Evolutionary conservation across 371 early-diverging fungal species (phyloP), one percentile per base, ranked within the genome.

Genomic region (Syncephalastrum monosporum): DNA sequence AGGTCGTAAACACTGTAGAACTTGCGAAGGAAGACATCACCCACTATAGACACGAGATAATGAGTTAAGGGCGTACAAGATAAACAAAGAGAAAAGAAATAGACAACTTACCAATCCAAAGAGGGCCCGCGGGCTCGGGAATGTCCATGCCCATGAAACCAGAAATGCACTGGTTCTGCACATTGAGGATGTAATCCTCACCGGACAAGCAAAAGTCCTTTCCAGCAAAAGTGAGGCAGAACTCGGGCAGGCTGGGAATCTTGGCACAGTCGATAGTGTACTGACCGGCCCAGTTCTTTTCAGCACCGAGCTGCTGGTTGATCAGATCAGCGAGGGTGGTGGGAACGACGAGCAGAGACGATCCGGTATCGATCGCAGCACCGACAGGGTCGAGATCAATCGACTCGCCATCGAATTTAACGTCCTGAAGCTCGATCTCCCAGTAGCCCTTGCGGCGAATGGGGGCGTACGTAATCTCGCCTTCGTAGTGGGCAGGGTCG

Each of bases 81-180:
- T 33, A 10, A 46, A 24, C 43, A 52, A 42, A 55, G 3, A 12
- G 17, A 15, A 16, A 15, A 33, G 14, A 25, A 17, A 15, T 41
- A 25, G 13, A 33, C 47, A 38, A 50, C 50, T 50, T 66, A 66
- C 66, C 55, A 50, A 77, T 77, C 78, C 78, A 77, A 54, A 77
- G 68, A 43, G 74, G 72, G 19, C 75, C 75, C 41, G 82, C 72
- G 23, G 85, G 84, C 61, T 74, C 84, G 33, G 89, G 89, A 62
- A 91, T 85, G 59, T 96, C 95, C 72, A 93, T 80, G 42, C 63
- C 95, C 90, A 92, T 91, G 70, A 97, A 96, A 13, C 93, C 95
- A 42, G 92, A 92, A 29, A 97, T 85, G 64, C 98, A 98, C 64
- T 85, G 84, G 46, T 82, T 74, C 67, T 87, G 87, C 21, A 89